Base-by-base conservation (phyloP, 2,329 filamentous ascomycete genomes). In the Ceratocystis diversiconidia region DNA sequence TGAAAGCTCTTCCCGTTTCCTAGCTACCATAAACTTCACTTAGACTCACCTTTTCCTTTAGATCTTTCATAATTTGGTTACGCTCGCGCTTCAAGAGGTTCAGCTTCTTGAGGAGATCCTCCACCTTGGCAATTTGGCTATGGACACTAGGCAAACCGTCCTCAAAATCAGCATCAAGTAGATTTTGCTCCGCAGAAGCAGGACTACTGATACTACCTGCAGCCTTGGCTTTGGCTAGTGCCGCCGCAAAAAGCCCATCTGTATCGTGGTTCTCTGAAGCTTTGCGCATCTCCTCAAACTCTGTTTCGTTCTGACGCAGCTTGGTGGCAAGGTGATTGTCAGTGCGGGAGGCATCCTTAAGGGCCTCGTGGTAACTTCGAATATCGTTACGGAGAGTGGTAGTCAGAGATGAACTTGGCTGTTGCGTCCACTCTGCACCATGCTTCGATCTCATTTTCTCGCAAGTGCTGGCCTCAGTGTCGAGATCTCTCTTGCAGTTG, bases 381-480 rank as follows among this genome's bases (percentile, higher is more conserved):
- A 97, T 88, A 73, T 99, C 94, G 67, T 85, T 87, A 65, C 92
- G 84, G 62, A 99, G 77, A 0, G 92, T 97, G 3, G 89, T 86
- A 1, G 92, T 99, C 50, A 99, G 81, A 66, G 90, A 82, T 41
- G 89, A 90, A 73, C 92, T 97, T 10, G 94, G 94, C 72, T 99
- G 94, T 72, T 99, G 94, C 19, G 90, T 96, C 94, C 94, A 99
- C 65, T 97, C 92, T 32, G 81, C 82, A 65, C 92, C 92, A 73
- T 97, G 97, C 74, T 99, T 99, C 12, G 91, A 95, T 60, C 94
- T 85, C 94, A 99, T 99, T 79, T 97, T 99, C 75, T 99, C 94
- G 74, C 94, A 99, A 0, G 97, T 90, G 65, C 90, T 95, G 76
- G 97, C 95, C 74, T 99, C 94, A 85, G 94, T 91, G 70, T 99